Percentiles rank a stretch among this genome's conserved stretches.
phyloP scores from a whole-genome alignment of 2,329 filamentous ascomycete genomes.

The Arachnopeziza araneosa region DNA sequence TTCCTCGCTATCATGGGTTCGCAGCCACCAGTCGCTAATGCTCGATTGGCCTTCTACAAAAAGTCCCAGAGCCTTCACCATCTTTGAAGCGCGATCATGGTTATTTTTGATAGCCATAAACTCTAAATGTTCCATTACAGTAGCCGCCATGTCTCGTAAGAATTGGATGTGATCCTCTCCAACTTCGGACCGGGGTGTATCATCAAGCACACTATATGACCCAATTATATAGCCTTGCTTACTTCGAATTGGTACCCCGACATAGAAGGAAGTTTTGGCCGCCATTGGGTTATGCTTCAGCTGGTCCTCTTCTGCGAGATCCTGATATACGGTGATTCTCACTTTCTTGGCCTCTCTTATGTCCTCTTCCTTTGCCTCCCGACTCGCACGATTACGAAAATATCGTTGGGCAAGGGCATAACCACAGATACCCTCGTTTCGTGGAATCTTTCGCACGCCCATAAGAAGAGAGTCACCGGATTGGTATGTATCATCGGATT shows the following conservation, averaged over 20 bases:
- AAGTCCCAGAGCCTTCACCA: slow-evolving; percentile 48
- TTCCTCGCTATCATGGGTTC: no score
- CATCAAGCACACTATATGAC: slow-evolving; percentile 23
- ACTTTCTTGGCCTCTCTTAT: no score
- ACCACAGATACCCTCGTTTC: slow-evolving; percentile 18
- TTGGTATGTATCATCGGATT: slow-evolving; percentile 1
- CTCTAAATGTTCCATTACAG: not conserved
- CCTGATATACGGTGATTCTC: slow-evolving; percentile 2
- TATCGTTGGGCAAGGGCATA: slow-evolving; percentile 7
- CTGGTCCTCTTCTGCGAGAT: slow-evolving; percentile 15
- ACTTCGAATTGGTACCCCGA: slow-evolving; percentile 23
- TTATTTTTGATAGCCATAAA: not conserved
- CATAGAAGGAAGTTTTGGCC: slow-evolving; percentile 21
- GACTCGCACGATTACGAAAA: not conserved
- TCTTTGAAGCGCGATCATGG: slow-evolving; percentile 47
- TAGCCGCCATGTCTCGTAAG: not conserved
- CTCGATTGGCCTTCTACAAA: slow-evolving; percentile 47
- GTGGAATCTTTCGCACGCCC: slow-evolving; percentile 14
- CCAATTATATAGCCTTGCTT: slow-evolving; percentile 22
- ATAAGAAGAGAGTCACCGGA: slow-evolving; percentile 17
- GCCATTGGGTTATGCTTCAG: no score
- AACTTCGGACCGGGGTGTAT: slow-evolving; percentile 44
- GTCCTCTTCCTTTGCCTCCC: no score
- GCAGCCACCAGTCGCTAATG: slow-evolving; percentile 20
- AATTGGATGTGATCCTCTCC: slow-evolving; percentile 35